phyloP scores from a whole-genome alignment of 2,329 filamentous ascomycete genomes.

The Fusarium mexicanum region DNA sequence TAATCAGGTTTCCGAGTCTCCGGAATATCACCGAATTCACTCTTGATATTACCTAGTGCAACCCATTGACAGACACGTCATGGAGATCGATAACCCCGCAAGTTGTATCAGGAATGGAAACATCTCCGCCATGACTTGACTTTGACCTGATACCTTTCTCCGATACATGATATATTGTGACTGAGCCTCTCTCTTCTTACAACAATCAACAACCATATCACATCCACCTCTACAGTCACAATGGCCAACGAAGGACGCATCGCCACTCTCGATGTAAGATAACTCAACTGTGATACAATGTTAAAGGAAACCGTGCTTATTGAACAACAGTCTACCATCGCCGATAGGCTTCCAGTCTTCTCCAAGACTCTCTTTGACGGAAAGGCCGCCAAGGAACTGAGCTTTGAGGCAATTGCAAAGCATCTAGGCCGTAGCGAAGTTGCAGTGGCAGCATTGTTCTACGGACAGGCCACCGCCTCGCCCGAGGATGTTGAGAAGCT shows the following conservation, averaged over 20 bases:
- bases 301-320: slow-evolving; percentile 8
- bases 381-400: slow-evolving; percentile 79
- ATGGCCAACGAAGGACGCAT: slow-evolving; percentile 44
- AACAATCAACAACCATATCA: slow-evolving; percentile 7
- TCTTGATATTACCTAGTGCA: slow-evolving; percentile 19
- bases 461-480: slow-evolving; percentile 82
- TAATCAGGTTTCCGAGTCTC: slow-evolving; percentile 39
- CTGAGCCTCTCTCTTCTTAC: background rate
- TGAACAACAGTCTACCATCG: slow-evolving; percentile 67
- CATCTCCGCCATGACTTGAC: slow-evolving; percentile 26
- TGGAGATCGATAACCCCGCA: slow-evolving; percentile 39
- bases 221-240: background rate
- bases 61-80: slow-evolving; percentile 35
- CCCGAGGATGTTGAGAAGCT: slow-evolving; percentile 74
- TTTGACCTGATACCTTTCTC: slow-evolving; percentile 9
- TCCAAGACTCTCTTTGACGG: slow-evolving; percentile 75
- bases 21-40: slow-evolving; percentile 42
- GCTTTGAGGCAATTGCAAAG: slow-evolving; percentile 80
- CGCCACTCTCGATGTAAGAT: slow-evolving; percentile 52
- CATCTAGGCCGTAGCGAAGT: slow-evolving; percentile 83
- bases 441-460: slow-evolving; percentile 88
- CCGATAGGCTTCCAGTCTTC: slow-evolving; percentile 74
- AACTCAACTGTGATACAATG: background rate
- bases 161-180: background rate
- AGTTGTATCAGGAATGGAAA: slow-evolving; percentile 29